Conservation (phyloP, 2,329 filamentous ascomycete genomes). For the Diplodia intermedia region DNA sequence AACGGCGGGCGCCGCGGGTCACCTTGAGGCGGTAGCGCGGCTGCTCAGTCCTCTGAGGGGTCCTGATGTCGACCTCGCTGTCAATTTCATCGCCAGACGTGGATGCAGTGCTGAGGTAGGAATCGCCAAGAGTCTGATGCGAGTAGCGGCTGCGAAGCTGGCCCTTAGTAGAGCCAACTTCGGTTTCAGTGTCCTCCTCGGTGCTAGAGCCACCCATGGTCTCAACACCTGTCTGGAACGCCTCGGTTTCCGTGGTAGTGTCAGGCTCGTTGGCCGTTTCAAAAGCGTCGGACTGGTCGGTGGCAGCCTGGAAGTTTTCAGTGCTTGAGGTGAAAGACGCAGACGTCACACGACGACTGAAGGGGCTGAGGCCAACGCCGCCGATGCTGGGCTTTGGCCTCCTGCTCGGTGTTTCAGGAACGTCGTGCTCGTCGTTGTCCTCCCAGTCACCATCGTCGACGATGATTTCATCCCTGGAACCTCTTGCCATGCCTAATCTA, state of each 20-base stretch:
- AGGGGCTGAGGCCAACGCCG: constrained; percentile 38
- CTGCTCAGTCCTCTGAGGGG: constrained; percentile 68
- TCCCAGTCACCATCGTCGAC: constrained; percentile 89
- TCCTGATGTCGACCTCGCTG: constrained; percentile 62
- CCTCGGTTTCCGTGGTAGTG: constrained; percentile 82
- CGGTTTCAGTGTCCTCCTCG: constrained; percentile 86
- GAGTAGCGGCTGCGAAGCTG: constrained; percentile 47
- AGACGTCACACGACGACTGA: constrained; percentile 42
- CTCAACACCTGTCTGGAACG: constrained; percentile 93
- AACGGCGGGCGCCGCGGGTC: constrained; percentile 64
- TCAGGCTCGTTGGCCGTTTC: constrained; percentile 80
- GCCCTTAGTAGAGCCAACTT: constrained; percentile 56
- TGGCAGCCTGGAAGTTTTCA: constrained; percentile 81
- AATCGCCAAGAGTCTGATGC: constrained; percentile 64
- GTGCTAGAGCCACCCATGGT: constrained; percentile 72
- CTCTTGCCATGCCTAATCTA: constrained; percentile 66
- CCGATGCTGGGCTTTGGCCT: constrained; percentile 37
- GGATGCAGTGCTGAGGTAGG: constrained; percentile 86
- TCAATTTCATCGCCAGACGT: constrained; percentile 80
- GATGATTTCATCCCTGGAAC: constrained; percentile 73
- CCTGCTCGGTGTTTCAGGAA: constrained; percentile 57
- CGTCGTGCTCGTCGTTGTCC: constrained; percentile 70
- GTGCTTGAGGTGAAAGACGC: constrained; percentile 54
- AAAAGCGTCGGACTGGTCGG: constrained; percentile 65
- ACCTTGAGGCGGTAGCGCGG: constrained; percentile 75